Evolutionary conservation across 2,329 filamentous ascomycete species (phyloP), one percentile per base, ranked within the genome.

Genomic region (Fusarium sp.): DNA sequence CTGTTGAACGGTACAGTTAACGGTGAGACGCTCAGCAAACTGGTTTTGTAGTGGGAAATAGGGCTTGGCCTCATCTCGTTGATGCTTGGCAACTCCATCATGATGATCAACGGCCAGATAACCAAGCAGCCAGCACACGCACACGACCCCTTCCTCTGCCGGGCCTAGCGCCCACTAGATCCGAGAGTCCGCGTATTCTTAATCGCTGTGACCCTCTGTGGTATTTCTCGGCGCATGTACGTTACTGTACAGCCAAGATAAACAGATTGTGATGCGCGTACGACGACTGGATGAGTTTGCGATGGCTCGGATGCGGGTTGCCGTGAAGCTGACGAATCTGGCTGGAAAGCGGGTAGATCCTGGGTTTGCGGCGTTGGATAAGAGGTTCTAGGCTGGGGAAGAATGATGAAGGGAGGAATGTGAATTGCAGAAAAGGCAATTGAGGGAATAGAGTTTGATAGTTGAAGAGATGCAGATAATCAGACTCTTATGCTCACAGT

Each of bases 31-130:
- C 30, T n/a, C n/a, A 1, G 22, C 35, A 62, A 62, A 60, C 50
- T 62, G 59, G 50, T 57, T 56, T 50, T 63, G 19, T 32, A 63
- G 26, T 54, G 45, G 33, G 40, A 47, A 17, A 22, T 35, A 40
- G 13, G 54, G 45, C 65, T 68, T 68, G 65, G 65, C 65, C 49
- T 67, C 56, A 69, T 68, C 64, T 68, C 56, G 30, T 20, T 45
- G 40, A 43, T 46, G 33, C 61, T 66, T 60, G 60, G 65, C 54
- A 54, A 41, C 7, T 40, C 40, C 53, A 62, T 40, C 17, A n/a
- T 37, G 30, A 47, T 41, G 41, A 54, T 61, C 35, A 57, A 44
- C 43, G 26, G 28, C n/a, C 26, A 22, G 28, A 30, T 30, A 30
- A 30, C 10, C 4, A 30, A 7, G 17, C 17, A 30, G 19, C 39